Evolutionary conservation across 768 basidiomycete genomes (phyloP), one percentile per base, ranked within the genome.

Genomic region (Termitomyces sp.): DNA sequence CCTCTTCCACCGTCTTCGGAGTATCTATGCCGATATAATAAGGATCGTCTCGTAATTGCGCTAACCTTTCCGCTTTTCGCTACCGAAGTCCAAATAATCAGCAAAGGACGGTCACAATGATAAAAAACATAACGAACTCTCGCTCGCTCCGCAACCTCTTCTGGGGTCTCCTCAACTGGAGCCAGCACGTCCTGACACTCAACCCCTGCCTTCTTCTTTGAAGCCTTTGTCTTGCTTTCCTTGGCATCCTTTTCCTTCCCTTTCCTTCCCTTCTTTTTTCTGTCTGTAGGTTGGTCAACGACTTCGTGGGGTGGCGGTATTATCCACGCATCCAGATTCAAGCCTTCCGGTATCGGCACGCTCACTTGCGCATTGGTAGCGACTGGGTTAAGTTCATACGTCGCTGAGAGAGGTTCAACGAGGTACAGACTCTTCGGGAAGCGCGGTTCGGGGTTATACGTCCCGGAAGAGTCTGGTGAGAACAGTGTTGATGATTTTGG

Each of bases 401-500:
- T 67, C 18, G 81, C 77, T 66, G 91, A 91, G 8, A 99, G 75
- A 0, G 94, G 93, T 43, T 82, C 79, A 47, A 98, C 85, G 55
- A 99, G 83, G 70, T 86, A 90, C 13, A 98, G 75, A 65, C 91
- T 93, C 75, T 95, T 95, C 2, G 97, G 97, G 67, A 92, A 96
- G 38, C 74, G 73, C 16, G 84, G 82, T 38, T 83, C 80, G 16
- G 64, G 59, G 1, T 69, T 40, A 13, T 63, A 58, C 28, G 72
- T 64, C 51, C 77, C 80, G 13, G 81, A 82, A 13, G 14, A 20
- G 10, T 75, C 75, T 36, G 74, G 73, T 2, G 74, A 72, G 28
- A 74, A 70, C 20, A 54, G 67, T 44, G 66, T 52, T 8, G 67
- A 70, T 5, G 72, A 68, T 56, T 71, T 78, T 0, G 84, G 81